Evolutionary conservation across 352 stramenopile species (phyloP).

Genomic region (Aphanomyces astaci): DNA sequence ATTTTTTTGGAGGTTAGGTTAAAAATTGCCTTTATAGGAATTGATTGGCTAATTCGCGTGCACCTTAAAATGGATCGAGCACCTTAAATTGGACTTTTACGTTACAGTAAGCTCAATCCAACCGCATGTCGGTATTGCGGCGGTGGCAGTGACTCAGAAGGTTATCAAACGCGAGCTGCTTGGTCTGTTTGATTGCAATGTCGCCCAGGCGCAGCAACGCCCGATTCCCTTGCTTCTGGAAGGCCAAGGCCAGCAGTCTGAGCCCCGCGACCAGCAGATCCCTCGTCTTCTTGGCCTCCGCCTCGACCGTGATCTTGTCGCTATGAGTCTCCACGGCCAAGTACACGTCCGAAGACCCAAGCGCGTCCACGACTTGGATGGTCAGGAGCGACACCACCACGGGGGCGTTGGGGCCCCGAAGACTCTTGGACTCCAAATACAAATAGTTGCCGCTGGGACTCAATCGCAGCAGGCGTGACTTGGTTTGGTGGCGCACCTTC

Average conservation of each 20-base stretch:
- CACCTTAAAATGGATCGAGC: no score
- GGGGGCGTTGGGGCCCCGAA: background rate
- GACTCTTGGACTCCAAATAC: slow-evolving; percentile 18
- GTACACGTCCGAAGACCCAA: slow-evolving; percentile 24
- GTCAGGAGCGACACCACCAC: slow-evolving; percentile 10
- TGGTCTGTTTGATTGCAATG: background rate
- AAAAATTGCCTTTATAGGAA: no score
- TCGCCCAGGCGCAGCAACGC: background rate
- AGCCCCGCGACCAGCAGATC: slow-evolving; percentile 60
- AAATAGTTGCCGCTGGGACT: slow-evolving; percentile 12
- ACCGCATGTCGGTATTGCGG: background rate
- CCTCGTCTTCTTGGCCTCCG: slow-evolving; percentile 52
- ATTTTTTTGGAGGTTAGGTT: no score
- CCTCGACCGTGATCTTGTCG: slow-evolving; percentile 48
- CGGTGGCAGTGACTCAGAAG: background rate
- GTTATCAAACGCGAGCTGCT: slow-evolving; percentile 13
- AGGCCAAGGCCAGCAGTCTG: slow-evolving; percentile 42
- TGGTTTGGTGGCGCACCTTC: slow-evolving; percentile 13
- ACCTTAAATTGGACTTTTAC: no score
- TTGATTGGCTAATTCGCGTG: no score
- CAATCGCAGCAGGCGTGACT: slow-evolving; percentile 17
- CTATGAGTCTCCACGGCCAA: slow-evolving; percentile 49
- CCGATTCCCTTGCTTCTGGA: slow-evolving; percentile 15
- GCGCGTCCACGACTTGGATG: background rate
- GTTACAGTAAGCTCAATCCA: no score